These are phyloP conservation scores for Pseudogymnoascus sp. DNA, from an alignment of 2,329 filamentous ascomycete species.

Conservation along the genomic window DNA sequence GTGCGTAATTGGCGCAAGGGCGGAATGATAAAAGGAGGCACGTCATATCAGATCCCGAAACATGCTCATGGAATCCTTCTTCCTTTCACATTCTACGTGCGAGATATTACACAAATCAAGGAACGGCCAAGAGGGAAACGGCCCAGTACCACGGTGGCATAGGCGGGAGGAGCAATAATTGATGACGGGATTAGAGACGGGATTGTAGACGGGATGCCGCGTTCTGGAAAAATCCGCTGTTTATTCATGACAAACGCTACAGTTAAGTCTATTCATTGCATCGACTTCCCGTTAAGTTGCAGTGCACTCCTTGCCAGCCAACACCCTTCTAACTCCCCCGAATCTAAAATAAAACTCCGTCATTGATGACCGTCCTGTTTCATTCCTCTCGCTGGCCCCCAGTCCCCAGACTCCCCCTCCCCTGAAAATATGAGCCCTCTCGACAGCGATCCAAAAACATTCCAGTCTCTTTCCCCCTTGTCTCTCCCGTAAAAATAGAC, in stretches of 20 bases:
- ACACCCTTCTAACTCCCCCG: not conserved
- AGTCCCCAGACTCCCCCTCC: not conserved
- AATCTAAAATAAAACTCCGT: constrained; percentile 7
- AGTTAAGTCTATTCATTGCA: constrained; percentile 3
- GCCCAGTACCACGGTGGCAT: not conserved
- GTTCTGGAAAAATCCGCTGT: not conserved
- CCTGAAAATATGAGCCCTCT: not conserved
- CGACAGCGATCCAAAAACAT: constrained; percentile 6
- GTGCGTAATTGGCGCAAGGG: not conserved
- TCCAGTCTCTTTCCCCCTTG: not conserved
- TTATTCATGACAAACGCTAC: not conserved
- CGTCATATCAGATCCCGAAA: not conserved
- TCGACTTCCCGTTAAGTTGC: not conserved
- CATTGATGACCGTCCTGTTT: constrained; percentile 3
- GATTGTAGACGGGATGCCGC: not conserved
- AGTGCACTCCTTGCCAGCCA: constrained; percentile 5
- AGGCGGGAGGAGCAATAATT: not conserved
- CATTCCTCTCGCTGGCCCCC: not conserved
- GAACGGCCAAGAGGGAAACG: not conserved
- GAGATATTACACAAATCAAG: not conserved
- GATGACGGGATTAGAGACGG: not conserved
- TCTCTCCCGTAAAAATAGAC: not conserved
- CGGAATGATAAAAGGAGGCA: not conserved
- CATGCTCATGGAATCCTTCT: not conserved
- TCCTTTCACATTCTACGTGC: not conserved